Base-by-base conservation (phyloP, 2,329 filamentous ascomycete species). In the Acephala macrosclerotiorum region DNA sequence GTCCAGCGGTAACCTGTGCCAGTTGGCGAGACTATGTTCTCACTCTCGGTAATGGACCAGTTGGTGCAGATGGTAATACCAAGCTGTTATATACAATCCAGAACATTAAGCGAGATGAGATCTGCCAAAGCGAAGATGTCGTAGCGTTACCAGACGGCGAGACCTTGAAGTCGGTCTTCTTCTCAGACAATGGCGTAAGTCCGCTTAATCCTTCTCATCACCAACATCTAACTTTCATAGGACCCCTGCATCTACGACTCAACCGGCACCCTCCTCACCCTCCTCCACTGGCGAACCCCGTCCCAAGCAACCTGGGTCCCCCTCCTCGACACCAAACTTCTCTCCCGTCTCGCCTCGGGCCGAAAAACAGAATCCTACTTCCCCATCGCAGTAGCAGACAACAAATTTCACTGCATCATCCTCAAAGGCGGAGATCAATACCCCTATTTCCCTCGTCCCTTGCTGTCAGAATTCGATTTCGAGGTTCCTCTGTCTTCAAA, bases 351-450 rank as follows among this genome's bases (percentile, higher is more conserved):
- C 3, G 91, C 92, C 0, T 89, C 88, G 2, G 96, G 96, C 29
- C 89, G 90, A 65, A 97, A 97, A 78, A 87, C 91, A 70, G 96
- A 99, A 79, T 87, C 85, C 0, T 99, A 99, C 82, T 99, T 94
- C 87, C 96, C 96, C 1, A 93, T 99, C 36, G 96, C 96, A 0
- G 94, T 98, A 0, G 93, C 95, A 2, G 89, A 94, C 73, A 86
- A 91, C 75, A 95, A 91, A 75, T 99, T 99, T 79, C 95, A 98
- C 83, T 99, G 96, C 81, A 97, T 99, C 80, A 98, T 99, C 73
- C 89, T 99, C 75, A 99, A 99, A 80, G 96, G 96, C 68, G 92
- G 91, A 40, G 96, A 99, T 76, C 87, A 91, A 75, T 93, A 97
- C 75, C 94, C 95, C 0, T 97, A 96, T 81, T 98, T 95, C 80